Percentiles rank a stretch among this genome's conserved stretches.
Conservation (phyloP, 345 rosid species). For the Corchorus olitorius region DNA sequence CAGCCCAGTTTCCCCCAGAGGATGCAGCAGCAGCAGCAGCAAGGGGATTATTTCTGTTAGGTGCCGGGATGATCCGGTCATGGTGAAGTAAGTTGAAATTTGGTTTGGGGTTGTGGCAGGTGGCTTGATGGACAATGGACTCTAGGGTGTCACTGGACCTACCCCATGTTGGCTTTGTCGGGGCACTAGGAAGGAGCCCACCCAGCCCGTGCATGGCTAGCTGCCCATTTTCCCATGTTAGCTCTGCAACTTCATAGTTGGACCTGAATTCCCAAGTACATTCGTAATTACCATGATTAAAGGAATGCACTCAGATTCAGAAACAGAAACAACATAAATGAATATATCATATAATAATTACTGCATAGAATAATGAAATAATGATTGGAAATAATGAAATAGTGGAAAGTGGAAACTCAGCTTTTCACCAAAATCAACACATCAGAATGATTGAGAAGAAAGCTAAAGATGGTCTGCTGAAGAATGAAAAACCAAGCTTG, state of each 20-base stretch:
- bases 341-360: background rate
- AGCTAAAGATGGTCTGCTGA: background rate
- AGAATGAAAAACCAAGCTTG: background rate
- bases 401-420: background rate
- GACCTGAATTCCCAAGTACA: conserved; percentile 42
- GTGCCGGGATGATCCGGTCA: conserved; percentile 15
- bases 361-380: background rate
- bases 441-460: background rate
- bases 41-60: conserved; percentile 29
- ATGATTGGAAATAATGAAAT: background rate
- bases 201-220: conserved; percentile 63
- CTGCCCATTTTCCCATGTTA: conserved; percentile 94
- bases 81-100: conserved; percentile 1
- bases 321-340: background rate
- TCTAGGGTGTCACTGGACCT: conserved; percentile 73
- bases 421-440: background rate
- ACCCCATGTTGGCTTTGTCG: conserved; percentile 34
- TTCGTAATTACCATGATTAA: background rate
- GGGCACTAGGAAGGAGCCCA: conserved; percentile 44
- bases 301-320: background rate
- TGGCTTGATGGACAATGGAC: conserved; percentile 86
- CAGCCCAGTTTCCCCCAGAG: conserved; percentile 53
- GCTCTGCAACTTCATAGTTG: conserved; percentile 78
- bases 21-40: conserved; percentile 22
- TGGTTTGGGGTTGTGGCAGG: conserved; percentile 11